Evolutionary conservation across 306 rosid species (phyloP), one percentile per base, ranked within the genome.

Genomic region (Dryas drummondii): DNA sequence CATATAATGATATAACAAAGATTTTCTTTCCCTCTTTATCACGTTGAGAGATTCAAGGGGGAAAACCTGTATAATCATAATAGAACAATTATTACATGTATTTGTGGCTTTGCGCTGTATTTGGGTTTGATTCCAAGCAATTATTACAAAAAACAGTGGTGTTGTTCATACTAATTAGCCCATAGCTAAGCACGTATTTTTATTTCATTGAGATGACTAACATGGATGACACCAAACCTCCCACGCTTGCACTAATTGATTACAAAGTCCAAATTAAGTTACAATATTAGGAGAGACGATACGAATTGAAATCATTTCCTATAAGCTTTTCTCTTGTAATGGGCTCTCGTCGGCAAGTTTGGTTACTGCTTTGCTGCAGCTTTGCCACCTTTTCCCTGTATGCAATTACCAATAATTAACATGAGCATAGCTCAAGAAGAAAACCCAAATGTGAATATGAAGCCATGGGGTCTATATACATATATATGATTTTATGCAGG

Each of bases 321-420:
- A 11, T 56, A 26, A 27, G 66, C 49, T 74, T 68, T 46, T 50
- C 4, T 41, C 58, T n/a, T 46, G 63, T 51, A 26, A 16, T 19
- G 10, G 44, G 41, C 22, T 19, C 17, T 45, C 26, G 55, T 46
- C 75, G 26, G 53, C 62, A 40, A 15, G 37, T 22, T 69, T 59
- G 59, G 71, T 77, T 71, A 83, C 76, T 86, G 55, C 90, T 89
- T 91, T 17, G 87, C 77, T 27, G 87, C 82, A 17, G 88, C 63
- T 77, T 91, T 89, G 70, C 87, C 84, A 64, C 86, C 90, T 66
- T 91, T 91, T 46, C 97, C 93, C 97, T 91, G 68, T 10, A 78
- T 47, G 71, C 16, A 41, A n/a, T 66, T 41, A 46, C 66, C 15
- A 73, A 41, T 41, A 40, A 15, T 7, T 44, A 22, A 5, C 13